Conservation (phyloP, 2,329 filamentous ascomycete genomes). For the Colletotrichum tofieldiae region DNA sequence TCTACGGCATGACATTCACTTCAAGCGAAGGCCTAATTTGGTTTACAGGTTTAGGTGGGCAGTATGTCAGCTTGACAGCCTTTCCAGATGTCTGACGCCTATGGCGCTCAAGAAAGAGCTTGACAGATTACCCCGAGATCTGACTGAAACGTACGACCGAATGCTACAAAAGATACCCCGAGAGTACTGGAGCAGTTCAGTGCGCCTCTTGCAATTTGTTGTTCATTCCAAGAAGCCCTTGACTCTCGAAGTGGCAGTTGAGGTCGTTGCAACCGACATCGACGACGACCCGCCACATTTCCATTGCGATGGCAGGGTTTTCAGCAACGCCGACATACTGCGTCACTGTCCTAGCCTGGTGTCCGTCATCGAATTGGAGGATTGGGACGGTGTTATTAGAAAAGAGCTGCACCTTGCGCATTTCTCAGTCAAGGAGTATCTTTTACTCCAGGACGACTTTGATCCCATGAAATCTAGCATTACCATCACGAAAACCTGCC, state of each 20-base stretch:
- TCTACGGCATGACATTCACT: background rate
- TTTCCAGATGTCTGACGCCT: background rate
- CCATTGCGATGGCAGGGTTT: background rate
- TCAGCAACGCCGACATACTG: background rate
- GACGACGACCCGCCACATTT: background rate
- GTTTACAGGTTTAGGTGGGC: slow-evolving; percentile 2
- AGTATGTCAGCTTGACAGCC: slow-evolving; percentile 4
- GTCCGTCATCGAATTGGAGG: background rate
- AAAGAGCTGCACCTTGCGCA: background rate
- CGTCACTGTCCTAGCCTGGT: background rate
- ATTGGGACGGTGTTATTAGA: background rate
- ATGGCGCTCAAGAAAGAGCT: background rate
- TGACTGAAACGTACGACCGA: background rate
- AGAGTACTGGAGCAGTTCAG: background rate
- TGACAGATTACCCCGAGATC: background rate
- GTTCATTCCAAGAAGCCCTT: background rate
- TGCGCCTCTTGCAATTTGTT: background rate
- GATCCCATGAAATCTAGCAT: background rate
- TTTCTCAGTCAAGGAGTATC: background rate
- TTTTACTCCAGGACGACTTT: background rate
- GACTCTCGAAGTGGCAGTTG: background rate
- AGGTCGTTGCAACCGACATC: background rate
- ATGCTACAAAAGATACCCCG: background rate
- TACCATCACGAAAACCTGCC: background rate
- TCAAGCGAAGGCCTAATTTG: background rate